These are phyloP conservation scores for Metrosideros polymorpha DNA, from an alignment of 441 rosid species.

Conservation along the genomic window DNA sequence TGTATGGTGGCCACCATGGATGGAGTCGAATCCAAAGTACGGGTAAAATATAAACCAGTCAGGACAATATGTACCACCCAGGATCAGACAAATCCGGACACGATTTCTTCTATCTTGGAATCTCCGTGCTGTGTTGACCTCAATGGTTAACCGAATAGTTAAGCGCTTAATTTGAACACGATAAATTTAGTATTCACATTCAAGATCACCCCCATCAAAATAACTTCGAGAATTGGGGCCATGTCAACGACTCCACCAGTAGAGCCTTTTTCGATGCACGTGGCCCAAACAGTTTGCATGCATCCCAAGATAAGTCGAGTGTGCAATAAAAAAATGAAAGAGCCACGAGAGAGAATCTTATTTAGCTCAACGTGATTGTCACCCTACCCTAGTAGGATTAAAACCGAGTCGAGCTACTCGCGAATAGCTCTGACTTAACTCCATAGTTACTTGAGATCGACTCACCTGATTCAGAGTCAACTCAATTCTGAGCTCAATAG, in stretches of 20 bases:
- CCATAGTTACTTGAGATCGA: not conserved
- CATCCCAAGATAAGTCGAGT: not conserved
- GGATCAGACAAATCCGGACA: not conserved
- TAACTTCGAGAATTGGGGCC: not conserved
- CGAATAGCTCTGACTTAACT: not conserved
- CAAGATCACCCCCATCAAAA: not conserved
- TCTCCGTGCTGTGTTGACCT: not conserved
- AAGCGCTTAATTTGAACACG: not conserved
- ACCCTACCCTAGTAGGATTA: not conserved
- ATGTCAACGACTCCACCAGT: not conserved
- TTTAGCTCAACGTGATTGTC: too few species aligned
- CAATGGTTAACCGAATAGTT: not conserved
- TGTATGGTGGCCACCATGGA: not conserved
- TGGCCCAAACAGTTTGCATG: not conserved
- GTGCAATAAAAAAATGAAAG: not conserved
- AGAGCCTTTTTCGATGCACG: not conserved
- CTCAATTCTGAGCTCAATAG: not conserved
- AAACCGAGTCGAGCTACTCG: not conserved
- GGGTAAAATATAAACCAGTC: not conserved
- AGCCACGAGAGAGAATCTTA: not conserved
- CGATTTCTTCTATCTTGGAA: not conserved
- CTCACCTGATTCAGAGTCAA: not conserved
- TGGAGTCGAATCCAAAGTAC: not conserved
- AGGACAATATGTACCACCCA: not conserved
- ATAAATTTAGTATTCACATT: not conserved